Base-by-base conservation (phyloP, 768 basidiomycete species). In the Tricholoma saponaceum region DNA sequence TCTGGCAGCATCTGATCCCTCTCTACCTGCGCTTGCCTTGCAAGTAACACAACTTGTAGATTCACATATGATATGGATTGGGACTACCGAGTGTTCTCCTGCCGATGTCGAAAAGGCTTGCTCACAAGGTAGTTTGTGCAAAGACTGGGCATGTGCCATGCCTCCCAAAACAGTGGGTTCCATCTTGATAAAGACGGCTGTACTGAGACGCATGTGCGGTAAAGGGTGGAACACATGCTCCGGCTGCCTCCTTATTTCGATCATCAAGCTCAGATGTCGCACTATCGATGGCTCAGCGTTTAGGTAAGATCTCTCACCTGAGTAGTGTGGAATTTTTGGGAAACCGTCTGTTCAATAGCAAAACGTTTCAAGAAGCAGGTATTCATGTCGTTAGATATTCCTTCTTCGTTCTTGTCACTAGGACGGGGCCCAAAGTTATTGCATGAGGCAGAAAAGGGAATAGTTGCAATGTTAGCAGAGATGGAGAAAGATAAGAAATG, bases 61-160 rank as follows among this genome's bases (percentile, higher is more conserved):
- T 63, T 86, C 87, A 56, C 91, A 87, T 72, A 91, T 93, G 89
- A 65, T 93, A 52, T 93, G 91, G 91, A 75, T 87, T 30, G 90
- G 90, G 1, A 75, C 71, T n/a, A 84, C 83, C 18, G 79, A 82
- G 25, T 74, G 72, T 39, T 50, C 68, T 43, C 71, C 73, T 25
- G 80, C 78, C 53, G 74, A 76, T 58, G 78, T 76, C 33, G 72
- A 74, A 52, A 76, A 74, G 54, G 83, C 83, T n/a, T 72, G 80
- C 0, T 68, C 71, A 41, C 72, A 74, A 35, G 91, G 91, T 23
- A 75, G 69, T 44, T 73, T 93, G 54, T 82, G 82, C 64, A 79
- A 74, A 57, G 91, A 94, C 64, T 93, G 91, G 91, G 89, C 87
- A 22, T 90, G 85, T 65, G 90, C 86, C 28, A 90, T 92, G 88